phyloP scores from a whole-genome alignment of 2,329 filamentous ascomycete genomes.

The Lachnellula suecica region DNA sequence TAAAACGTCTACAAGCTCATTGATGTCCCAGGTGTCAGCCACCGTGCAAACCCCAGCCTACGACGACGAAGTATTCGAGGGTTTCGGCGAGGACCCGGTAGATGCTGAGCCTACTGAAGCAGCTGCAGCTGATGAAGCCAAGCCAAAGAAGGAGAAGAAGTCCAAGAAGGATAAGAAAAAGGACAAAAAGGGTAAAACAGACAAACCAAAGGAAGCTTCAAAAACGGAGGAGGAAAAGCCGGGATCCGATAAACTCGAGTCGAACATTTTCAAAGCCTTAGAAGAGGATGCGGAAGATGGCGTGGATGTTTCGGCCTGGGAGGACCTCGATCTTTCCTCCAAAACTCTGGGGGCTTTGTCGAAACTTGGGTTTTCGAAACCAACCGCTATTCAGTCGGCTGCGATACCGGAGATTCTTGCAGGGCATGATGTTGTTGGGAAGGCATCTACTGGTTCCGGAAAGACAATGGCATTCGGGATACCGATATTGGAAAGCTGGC shows the following conservation, averaged over 20 bases:
- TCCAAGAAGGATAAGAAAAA: conserved; percentile 28
- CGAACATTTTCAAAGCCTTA: conserved; percentile 42
- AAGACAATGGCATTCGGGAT: conserved; percentile 96
- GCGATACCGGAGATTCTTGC: conserved; percentile 80
- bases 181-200: conserved; percentile 23
- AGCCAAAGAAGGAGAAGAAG: conserved; percentile 31
- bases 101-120: conserved; percentile 24
- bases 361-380: conserved; percentile 75
- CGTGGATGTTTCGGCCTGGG: conserved; percentile 78
- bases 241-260: conserved; percentile 28
- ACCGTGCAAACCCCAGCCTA: conserved; percentile 32
- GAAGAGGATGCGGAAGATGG: conserved; percentile 56
- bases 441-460: conserved; percentile 93
- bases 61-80: conserved; percentile 58
- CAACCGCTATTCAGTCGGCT: conserved; percentile 77
- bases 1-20: conserved; percentile 9
- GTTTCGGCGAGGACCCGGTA: conserved; percentile 53
- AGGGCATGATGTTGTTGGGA: conserved; percentile 90
- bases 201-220: conserved; percentile 31
- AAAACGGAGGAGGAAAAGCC: conserved; percentile 29
- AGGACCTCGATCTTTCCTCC: conserved; percentile 69
- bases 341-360: conserved; percentile 72
- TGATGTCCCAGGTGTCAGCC: conserved; percentile 25
- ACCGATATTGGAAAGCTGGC: conserved; percentile 83
- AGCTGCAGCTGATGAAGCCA: conserved; percentile 21